phyloP scores from a whole-genome alignment of 371 early-diverging fungal genomes.

The Syncephalis fuscata region DNA sequence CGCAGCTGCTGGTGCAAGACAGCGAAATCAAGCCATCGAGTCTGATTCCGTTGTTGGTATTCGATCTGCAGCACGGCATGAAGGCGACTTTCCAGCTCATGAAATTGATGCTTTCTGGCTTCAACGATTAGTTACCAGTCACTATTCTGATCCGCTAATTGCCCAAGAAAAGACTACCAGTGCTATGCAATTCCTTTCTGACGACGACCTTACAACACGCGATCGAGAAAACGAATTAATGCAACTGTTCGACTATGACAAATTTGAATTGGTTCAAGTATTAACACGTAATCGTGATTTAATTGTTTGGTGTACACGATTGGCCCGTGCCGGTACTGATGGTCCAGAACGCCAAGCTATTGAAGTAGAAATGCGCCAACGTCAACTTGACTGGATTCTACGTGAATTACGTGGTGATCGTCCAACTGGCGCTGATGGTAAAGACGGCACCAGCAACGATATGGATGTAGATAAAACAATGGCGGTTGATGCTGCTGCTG shows the following conservation, averaged over 20 bases:
- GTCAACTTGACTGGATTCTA: constrained; percentile 52
- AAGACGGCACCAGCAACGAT: constrained; percentile 23
- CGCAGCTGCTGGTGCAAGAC: constrained; percentile 1
- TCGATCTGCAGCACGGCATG: constrained; percentile 7
- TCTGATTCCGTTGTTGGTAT: constrained; percentile 2
- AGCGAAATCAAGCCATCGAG: constrained; percentile 16
- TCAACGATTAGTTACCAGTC: constrained; percentile 68
- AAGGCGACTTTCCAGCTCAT: constrained; percentile 37
- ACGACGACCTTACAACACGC: constrained; percentile 39
- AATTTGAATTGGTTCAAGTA: constrained; percentile 82
- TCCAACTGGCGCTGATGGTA: constrained; percentile 49
- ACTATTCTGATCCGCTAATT: constrained; percentile 67
- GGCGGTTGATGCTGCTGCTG: constrained; percentile 6
- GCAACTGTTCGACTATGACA: constrained; percentile 81
- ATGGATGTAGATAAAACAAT: constrained; percentile 16
- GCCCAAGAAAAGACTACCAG: constrained; percentile 73
- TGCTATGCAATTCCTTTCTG: constrained; percentile 58
- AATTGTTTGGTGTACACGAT: constrained; percentile 80
- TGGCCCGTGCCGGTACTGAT: constrained; percentile 48
- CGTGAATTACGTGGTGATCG: constrained; percentile 41
- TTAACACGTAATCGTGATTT: constrained; percentile 74
- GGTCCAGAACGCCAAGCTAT: constrained; percentile 31
- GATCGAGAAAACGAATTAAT: constrained; percentile 91
- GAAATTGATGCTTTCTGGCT: constrained; percentile 95
- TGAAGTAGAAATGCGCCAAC: constrained; percentile 48